These are phyloP conservation scores for Amaranthus palmeri DNA, from an alignment of 148 eudicot species.

Conservation along the genomic window DNA sequence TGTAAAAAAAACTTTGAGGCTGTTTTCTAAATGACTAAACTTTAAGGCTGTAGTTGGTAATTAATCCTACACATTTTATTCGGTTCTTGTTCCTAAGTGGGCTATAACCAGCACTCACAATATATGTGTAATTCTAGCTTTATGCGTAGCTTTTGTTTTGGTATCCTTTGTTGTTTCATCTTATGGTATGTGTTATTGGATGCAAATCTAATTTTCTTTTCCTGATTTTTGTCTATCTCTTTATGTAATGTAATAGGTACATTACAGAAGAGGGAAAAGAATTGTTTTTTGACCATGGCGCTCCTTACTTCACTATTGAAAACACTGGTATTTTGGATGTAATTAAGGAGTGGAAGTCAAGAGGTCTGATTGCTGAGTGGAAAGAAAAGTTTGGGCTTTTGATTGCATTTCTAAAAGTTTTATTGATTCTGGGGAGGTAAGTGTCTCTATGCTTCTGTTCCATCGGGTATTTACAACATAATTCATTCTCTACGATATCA, in stretches of 20 bases:
- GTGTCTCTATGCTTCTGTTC: neutral
- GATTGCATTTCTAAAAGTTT: slow-evolving; percentile 59
- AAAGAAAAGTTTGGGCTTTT: slow-evolving; percentile 68
- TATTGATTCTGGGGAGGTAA: slow-evolving; percentile 54
- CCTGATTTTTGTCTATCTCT: neutral
- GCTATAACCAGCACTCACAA: no score
- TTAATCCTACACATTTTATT: no score
- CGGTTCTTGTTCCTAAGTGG: no score
- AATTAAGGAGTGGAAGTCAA: slow-evolving; percentile 69
- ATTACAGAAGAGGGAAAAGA: slow-evolving; percentile 70
- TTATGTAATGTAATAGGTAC: slow-evolving; percentile 41
- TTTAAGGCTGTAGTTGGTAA: no score
- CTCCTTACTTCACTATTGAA: slow-evolving; percentile 67
- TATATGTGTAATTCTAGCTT: no score
- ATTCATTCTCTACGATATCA: neutral
- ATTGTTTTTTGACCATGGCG: slow-evolving; percentile 85
- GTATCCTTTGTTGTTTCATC: neutral
- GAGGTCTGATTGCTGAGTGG: slow-evolving; percentile 85
- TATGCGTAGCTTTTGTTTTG: neutral
- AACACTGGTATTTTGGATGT: slow-evolving; percentile 49
- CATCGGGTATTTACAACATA: neutral
- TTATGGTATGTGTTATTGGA: neutral
- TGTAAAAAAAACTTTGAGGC: no score
- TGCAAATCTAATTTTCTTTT: neutral
- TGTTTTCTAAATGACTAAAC: no score